phyloP scores from a whole-genome alignment of 768 basidiomycete species.

The Omphalotus guepiniiformis region DNA sequence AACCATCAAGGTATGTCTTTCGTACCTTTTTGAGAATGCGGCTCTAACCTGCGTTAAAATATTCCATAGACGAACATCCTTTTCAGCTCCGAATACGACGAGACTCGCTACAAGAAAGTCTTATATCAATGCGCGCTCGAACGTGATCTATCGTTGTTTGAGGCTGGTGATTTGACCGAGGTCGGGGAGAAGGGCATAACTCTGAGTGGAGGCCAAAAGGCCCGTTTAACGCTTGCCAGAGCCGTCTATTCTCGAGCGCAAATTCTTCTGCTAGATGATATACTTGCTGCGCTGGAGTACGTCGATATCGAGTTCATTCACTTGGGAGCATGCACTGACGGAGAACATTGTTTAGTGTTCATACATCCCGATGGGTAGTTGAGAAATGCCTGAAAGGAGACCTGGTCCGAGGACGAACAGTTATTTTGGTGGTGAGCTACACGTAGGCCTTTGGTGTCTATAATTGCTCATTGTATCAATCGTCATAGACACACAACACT shows the following conservation, averaged over 20 bases:
- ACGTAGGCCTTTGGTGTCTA: neutral
- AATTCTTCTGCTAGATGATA: slow-evolving; percentile 45
- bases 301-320: slow-evolving; percentile 12
- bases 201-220: slow-evolving; percentile 40
- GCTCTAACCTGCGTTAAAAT: no score
- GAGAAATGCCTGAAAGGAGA: slow-evolving; percentile 11
- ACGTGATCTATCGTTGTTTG: slow-evolving; percentile 38
- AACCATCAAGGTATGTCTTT: slow-evolving; percentile 36
- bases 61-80: no score
- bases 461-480: neutral
- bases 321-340: slow-evolving; percentile 36
- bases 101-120: slow-evolving; percentile 35
- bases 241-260: slow-evolving; percentile 40
- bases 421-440: slow-evolving; percentile 35
- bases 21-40: no score
- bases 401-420: slow-evolving; percentile 29
- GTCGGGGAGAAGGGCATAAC: slow-evolving; percentile 54
- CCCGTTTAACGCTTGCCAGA: slow-evolving; percentile 38
- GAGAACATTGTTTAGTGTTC: slow-evolving; percentile 24
- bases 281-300: slow-evolving; percentile 35
- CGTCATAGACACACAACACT: slow-evolving; percentile 39
- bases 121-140: slow-evolving; percentile 35
- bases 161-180: slow-evolving; percentile 39
- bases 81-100: slow-evolving; percentile 37
- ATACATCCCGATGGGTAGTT: slow-evolving; percentile 10